Percentiles rank a stretch among this genome's conserved stretches.
These are phyloP conservation scores for Ophiostoma australiae DNA, from an alignment of 2,329 filamentous ascomycete species.

Conservation along the genomic window DNA sequence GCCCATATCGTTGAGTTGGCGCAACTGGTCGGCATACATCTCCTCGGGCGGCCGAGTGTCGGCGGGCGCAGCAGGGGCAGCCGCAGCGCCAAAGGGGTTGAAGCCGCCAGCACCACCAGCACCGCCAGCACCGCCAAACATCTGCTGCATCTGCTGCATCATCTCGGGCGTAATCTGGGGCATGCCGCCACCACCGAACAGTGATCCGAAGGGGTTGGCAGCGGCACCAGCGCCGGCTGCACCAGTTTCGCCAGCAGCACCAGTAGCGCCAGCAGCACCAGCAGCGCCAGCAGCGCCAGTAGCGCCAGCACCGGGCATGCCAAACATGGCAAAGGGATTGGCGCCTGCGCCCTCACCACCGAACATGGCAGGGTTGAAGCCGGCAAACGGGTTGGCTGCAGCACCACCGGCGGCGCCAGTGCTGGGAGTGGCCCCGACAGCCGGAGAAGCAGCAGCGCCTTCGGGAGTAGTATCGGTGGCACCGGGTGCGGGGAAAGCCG, in stretches of 20 bases:
- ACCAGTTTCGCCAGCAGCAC: background rate
- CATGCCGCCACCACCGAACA: slow-evolving; percentile 45
- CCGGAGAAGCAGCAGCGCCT: slow-evolving; percentile 38
- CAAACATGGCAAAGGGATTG: slow-evolving; percentile 35
- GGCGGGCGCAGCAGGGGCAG: slow-evolving; percentile 41
- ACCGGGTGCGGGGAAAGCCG: slow-evolving; percentile 80
- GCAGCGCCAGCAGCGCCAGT: background rate
- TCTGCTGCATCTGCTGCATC: slow-evolving; percentile 49
- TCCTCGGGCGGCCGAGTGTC: slow-evolving; percentile 93
- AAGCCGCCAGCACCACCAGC: slow-evolving; percentile 28
- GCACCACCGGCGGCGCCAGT: slow-evolving; percentile 17
- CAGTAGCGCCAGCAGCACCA: background rate
- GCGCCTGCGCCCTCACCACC: slow-evolving; percentile 29
- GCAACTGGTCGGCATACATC: slow-evolving; percentile 80
- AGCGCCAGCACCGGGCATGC: background rate
- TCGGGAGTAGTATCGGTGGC: slow-evolving; percentile 77
- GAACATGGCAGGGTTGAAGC: slow-evolving; percentile 24
- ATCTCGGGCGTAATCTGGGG: slow-evolving; percentile 51
- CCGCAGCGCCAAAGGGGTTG: slow-evolving; percentile 12
- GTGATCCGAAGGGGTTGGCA: slow-evolving; percentile 28
- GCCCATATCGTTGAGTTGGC: slow-evolving; percentile 97
- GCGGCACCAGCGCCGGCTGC: background rate
- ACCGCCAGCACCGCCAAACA: slow-evolving; percentile 40
- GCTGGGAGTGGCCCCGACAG: slow-evolving; percentile 10
- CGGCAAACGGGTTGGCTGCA: slow-evolving; percentile 25